These are phyloP conservation scores for Micromonas pusilla DNA, from an alignment of 139 green algal species.

Conservation along the genomic window DNA sequence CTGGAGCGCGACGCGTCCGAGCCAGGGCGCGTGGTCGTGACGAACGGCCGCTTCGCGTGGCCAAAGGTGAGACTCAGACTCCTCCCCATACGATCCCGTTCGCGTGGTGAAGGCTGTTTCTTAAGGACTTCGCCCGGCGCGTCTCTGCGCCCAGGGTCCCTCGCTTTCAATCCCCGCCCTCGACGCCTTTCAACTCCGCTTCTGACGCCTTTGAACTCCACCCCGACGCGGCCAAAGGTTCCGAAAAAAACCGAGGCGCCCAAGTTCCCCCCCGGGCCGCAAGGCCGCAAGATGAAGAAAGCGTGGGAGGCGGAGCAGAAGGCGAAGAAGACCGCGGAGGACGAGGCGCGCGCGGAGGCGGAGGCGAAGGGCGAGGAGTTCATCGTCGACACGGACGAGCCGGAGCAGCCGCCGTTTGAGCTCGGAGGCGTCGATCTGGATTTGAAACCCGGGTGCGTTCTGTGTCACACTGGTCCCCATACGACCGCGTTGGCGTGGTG, in stretches of 20 bases:
- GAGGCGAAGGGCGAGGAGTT: background rate
- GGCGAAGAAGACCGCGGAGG: slow-evolving; percentile 8
- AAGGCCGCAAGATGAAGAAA: slow-evolving; percentile 17
- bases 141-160: no score
- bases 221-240: slow-evolving; percentile 5
- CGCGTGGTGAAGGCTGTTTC: no score
- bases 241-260: background rate
- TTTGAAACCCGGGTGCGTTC: no score
- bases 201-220: no score
- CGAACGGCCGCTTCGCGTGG: slow-evolving; percentile 15
- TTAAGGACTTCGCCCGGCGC: no score
- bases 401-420: slow-evolving; percentile 18
- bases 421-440: background rate
- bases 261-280: background rate
- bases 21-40: background rate
- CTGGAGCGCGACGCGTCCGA: slow-evolving; percentile 27
- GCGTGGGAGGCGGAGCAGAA: slow-evolving; percentile 25
- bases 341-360: slow-evolving; percentile 33
- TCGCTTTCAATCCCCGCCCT: no score
- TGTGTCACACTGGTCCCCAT: no score
- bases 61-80: no score
- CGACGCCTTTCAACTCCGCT: no score
- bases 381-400: background rate
- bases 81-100: no score
- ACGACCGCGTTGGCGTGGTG: no score